phyloP scores from a whole-genome alignment of 352 stramenopile genomes.

The Thalassiosira exigua region DNA sequence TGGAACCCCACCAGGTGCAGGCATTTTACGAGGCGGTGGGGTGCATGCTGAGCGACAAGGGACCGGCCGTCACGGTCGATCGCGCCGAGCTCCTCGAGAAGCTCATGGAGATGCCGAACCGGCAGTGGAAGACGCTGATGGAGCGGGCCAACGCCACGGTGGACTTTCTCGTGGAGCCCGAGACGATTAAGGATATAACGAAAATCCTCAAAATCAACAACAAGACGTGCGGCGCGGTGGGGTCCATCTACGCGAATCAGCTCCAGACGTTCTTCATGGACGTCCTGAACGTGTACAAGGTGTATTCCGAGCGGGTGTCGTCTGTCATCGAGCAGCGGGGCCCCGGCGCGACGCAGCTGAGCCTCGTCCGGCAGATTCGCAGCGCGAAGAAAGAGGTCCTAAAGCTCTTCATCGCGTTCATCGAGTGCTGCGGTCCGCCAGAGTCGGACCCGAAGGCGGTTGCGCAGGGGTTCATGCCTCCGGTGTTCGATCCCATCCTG shows the following conservation, averaged over 20 bases:
- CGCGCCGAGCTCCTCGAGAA: constrained; percentile 91
- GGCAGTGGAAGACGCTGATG: constrained; percentile 88
- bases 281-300: constrained; percentile 98
- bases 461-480: constrained; percentile 94
- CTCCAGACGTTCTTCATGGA: constrained; percentile 98
- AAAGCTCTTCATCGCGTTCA: constrained; percentile 95
- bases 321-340: constrained; percentile 90
- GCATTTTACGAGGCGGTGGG: constrained; percentile 99
- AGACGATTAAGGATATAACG: constrained; percentile 91
- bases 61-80: constrained; percentile 84
- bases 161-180: constrained; percentile 82
- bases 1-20: constrained; percentile 99
- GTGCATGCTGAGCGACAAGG: constrained; percentile 88
- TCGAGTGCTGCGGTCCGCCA: constrained; percentile 87
- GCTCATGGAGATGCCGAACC: constrained; percentile 96
- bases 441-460: constrained; percentile 83
- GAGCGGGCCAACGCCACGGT: constrained; percentile 80
- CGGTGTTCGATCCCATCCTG: constrained; percentile 96
- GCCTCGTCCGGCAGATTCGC: constrained; percentile 91
- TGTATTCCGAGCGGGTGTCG: constrained; percentile 97
- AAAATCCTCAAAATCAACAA: constrained; percentile 99
- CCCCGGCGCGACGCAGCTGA: constrained; percentile 93
- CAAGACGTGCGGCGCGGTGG: constrained; percentile 94
- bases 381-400: constrained; percentile 97
- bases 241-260: constrained; percentile 96